Evolutionary conservation across 2,329 filamentous ascomycete genomes (phyloP).

Genomic region (Pseudogymnoascus destructans): DNA sequence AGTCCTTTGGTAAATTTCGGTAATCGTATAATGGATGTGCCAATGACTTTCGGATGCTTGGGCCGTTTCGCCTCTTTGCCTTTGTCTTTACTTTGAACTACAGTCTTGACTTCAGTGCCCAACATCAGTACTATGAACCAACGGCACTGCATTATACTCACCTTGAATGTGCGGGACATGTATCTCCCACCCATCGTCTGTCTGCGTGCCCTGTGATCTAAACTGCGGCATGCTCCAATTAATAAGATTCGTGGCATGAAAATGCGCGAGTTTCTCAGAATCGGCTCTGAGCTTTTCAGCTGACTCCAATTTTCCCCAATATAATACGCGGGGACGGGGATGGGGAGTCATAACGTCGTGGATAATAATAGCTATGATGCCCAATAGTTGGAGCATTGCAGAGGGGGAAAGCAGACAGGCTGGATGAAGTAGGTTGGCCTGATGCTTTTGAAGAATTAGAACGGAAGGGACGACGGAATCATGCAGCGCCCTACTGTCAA

Average conservation of each 20-base stretch:
- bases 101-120: background rate
- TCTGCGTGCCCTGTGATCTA: background rate
- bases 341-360: background rate
- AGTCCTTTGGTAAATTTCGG: background rate
- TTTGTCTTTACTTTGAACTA: background rate
- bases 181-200: background rate
- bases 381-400: background rate
- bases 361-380: background rate
- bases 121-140: background rate
- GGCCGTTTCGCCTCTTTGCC: background rate
- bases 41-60: background rate
- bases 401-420: background rate
- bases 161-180: background rate
- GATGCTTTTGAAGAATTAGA: background rate
- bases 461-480: background rate
- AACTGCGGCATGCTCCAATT: background rate
- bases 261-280: background rate
- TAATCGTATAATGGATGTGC: background rate
- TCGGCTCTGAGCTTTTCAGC: background rate
- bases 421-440: background rate
- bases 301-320: background rate
- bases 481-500: background rate
- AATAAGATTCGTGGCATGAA: background rate
- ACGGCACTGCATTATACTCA: background rate
- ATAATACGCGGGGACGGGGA: background rate